Evolutionary conservation across 2,329 filamentous ascomycete species (phyloP), one percentile per base, ranked within the genome.

Genomic region (Colletotrichum chlorophyti): DNA sequence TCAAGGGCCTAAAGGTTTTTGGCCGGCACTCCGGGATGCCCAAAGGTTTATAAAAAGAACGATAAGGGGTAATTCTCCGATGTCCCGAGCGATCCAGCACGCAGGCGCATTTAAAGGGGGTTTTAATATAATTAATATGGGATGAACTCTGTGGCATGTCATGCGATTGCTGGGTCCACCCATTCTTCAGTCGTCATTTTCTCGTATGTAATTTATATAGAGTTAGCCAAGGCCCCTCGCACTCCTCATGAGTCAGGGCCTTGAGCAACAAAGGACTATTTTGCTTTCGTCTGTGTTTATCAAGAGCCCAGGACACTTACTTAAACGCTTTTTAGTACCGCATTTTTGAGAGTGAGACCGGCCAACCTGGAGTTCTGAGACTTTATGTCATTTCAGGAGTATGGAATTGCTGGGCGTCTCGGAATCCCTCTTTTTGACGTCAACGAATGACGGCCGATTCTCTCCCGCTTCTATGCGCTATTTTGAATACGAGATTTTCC

Each of bases 181-280:
- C 15, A 31, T 54, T 32, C 15, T 11, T 10, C 14, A 9, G 10
- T 8, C 9, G 14, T 35, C 49, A n/a, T n/a, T 35, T 4, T 4
- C 35, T 40, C 27, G 35, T 42, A 27, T 40, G 26, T 21, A 50
- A 55, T 50, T 7, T 55, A 50, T 42, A 50, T 55, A 50, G 21
- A 41, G 52, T 55, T 50, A 15, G 15, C n/a, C 35, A 34, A 35
- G 42, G n/a, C 14, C 19, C 26, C 19, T 31, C 35, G 15, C n/a
- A 15, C 11, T 15, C 14, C 21, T 10, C n/a, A 34, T 23, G 46
- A 55, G 46, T 51, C 45, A 55, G 52, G 58, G n/a, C 2, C 14
- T 10, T n/a, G n/a, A n/a, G n/a, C n/a, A n/a, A n/a, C n/a, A n/a
- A n/a, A n/a, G n/a, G n/a, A n/a, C n/a, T n/a, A n/a, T n/a, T n/a